phyloP scores from a whole-genome alignment of 2,329 filamentous ascomycete species.

The Neodidymelliopsis sp. region DNA sequence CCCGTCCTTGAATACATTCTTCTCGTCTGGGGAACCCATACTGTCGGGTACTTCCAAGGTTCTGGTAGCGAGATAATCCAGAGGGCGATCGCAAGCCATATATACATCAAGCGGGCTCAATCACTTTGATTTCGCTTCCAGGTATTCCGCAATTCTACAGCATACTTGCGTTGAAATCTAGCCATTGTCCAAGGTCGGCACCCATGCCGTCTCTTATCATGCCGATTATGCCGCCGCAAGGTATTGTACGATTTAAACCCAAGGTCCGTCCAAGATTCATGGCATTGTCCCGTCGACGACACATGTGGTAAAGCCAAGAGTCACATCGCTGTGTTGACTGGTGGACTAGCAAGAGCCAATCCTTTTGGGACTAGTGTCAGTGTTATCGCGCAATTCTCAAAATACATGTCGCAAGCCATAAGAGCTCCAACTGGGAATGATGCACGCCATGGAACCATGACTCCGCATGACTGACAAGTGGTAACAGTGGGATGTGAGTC shows the following conservation, averaged over 20 bases:
- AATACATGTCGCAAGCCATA: constrained; percentile 31
- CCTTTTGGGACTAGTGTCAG: constrained; percentile 11
- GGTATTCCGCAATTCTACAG: constrained; percentile 7
- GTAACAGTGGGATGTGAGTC: background rate
- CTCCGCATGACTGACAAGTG: background rate
- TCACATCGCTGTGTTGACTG: constrained; percentile 11
- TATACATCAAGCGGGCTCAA: background rate
- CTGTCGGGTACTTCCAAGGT: background rate
- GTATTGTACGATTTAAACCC: background rate
- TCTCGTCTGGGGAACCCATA: constrained; percentile 23
- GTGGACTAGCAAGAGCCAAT: constrained; percentile 17
- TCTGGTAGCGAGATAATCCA: background rate
- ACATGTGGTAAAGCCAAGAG: background rate
- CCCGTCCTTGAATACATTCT: constrained; percentile 8
- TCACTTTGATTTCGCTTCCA: background rate
- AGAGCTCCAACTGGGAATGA: constrained; percentile 7
- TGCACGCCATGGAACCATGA: background rate
- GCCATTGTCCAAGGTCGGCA: constrained; percentile 20
- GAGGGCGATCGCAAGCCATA: too few species aligned
- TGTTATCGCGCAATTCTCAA: constrained; percentile 29
- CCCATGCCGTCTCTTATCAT: constrained; percentile 9
- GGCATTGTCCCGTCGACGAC: background rate
- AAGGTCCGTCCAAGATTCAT: constrained; percentile 2
- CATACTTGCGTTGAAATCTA: background rate
- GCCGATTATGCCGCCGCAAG: constrained; percentile 23